Evolutionary conservation across 495 filamentous ascomycete genomes (phyloP), one percentile per base, ranked within the genome.

Genomic region (Aspergillus wentii): DNA sequence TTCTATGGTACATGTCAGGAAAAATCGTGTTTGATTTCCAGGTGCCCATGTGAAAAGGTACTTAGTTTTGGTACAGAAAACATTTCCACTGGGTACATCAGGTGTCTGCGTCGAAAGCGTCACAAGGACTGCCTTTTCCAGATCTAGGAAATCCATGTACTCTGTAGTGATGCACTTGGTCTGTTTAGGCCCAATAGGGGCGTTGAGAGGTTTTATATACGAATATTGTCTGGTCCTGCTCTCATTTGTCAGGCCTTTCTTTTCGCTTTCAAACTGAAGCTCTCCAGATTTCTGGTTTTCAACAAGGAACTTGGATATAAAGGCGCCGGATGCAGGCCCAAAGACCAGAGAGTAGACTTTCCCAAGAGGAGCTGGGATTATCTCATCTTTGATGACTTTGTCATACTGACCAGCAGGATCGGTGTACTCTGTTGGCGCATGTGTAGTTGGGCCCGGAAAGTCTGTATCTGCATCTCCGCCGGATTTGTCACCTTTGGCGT

Each of bases 41-140:
- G 92, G 71, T 2, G 79, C 89, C 92, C 92, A 99, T 27, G 82
- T 86, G 6, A 99, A 72, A 45, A 94, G 94, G 48, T 96, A 97
- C 53, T 84, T 87, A 1, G 94, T 97, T 63, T 95, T 97, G 17
- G 83, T 82, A 23, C 72, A 68, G 56, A 99, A 99, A 7, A 94
- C 76, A 62, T 89, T 94, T 11, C 92, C 92, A 53, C 78, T 95
- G 6, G 92, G 92, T 3, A 99, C 92, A 58, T 99, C 92, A 0
- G 92, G 92, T 10, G 85, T 99, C 49, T 94, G 87, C 4, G 89
- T 96, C 33, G 71, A 75, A 7, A 88, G 72, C 0, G 80, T 80
- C 13, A 96, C 79, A 4, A 82, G 80, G 35, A 92, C 78, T 7
- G 86, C 76, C 58, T 88, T 92, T 36, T 99, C 92, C 5, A 95